A percentile compares a stretch with the other conserved stretches of the same genome.
These are phyloP conservation scores for Athelia sp. DNA, from an alignment of 1,284 basidiomycete genomes.

Conservation along the genomic window DNA sequence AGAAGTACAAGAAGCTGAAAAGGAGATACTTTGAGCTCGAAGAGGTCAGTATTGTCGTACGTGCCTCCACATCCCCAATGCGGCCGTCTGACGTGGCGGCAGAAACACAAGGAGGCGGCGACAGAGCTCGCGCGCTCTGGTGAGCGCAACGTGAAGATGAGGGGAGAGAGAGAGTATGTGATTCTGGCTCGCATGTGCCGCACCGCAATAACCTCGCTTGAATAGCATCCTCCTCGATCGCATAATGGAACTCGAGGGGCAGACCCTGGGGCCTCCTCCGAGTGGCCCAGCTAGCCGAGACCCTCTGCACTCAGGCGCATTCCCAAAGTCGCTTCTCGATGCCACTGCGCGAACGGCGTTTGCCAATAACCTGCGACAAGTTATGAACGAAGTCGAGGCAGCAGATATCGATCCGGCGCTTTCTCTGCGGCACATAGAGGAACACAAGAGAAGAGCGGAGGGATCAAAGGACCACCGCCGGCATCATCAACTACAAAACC, in stretches of 20 bases:
- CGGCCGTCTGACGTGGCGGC: slow-evolving; percentile 7
- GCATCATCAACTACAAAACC: slow-evolving; percentile 24
- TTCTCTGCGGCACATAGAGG: slow-evolving; percentile 40
- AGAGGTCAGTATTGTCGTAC: slow-evolving; percentile 40
- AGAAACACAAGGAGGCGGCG: slow-evolving; percentile 55
- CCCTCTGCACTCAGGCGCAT: slow-evolving; percentile 30
- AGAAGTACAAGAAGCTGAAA: slow-evolving; percentile 62
- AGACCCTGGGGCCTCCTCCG: slow-evolving; percentile 17
- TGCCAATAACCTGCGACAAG: slow-evolving; percentile 40
- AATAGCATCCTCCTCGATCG: slow-evolving; percentile 50
- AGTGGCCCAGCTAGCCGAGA: slow-evolving; percentile 16
- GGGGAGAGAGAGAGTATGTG: slow-evolving; percentile 55
- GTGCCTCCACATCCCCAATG: not conserved
- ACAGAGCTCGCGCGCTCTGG: slow-evolving; percentile 48
- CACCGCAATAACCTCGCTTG: slow-evolving; percentile 1
- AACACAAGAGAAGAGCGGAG: slow-evolving; percentile 26
- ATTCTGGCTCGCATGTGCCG: slow-evolving; percentile 6
- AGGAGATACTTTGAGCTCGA: slow-evolving; percentile 61
- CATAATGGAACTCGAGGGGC: slow-evolving; percentile 53
- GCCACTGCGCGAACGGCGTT: slow-evolving; percentile 30
- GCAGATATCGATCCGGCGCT: slow-evolving; percentile 42
- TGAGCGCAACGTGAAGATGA: slow-evolving; percentile 54
- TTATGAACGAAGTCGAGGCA: slow-evolving; percentile 39
- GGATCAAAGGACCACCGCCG: slow-evolving; percentile 11
- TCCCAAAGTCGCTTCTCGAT: slow-evolving; percentile 41